phyloP scores from a whole-genome alignment of 2,329 filamentous ascomycete genomes.

The Microcyclosporella mali region DNA sequence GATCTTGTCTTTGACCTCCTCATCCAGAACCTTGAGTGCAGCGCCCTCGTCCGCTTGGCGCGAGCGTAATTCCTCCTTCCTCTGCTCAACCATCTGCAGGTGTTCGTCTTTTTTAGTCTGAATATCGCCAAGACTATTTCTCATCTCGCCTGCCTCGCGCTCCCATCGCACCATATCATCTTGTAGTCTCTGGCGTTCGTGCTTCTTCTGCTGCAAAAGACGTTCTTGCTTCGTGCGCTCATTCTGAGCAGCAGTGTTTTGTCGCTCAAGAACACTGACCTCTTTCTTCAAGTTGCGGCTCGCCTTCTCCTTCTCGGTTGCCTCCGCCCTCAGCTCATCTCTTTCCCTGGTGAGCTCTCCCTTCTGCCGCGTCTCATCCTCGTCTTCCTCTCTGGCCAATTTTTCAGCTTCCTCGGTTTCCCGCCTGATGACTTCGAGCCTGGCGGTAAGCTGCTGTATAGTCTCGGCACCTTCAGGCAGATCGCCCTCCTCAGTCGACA shows the following conservation, averaged over 20 bases:
- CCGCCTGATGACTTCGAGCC: slow-evolving; percentile 69
- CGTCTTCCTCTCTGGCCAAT: slow-evolving; percentile 58
- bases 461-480: slow-evolving; percentile 57
- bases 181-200: slow-evolving; percentile 61
- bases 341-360: slow-evolving; percentile 63
- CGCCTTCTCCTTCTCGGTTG: slow-evolving; percentile 86
- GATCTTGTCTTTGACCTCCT: slow-evolving; percentile 66
- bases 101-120: slow-evolving; percentile 35
- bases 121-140: slow-evolving; percentile 40
- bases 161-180: slow-evolving; percentile 66
- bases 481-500: slow-evolving; percentile 36
- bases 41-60: slow-evolving; percentile 38
- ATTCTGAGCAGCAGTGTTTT: slow-evolving; percentile 74
- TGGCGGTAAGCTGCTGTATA: slow-evolving; percentile 71
- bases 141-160: slow-evolving; percentile 54
- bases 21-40: slow-evolving; percentile 58
- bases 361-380: slow-evolving; percentile 43
- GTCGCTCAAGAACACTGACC: slow-evolving; percentile 70
- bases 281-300: slow-evolving; percentile 78
- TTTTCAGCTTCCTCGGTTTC: slow-evolving; percentile 75
- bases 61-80: slow-evolving; percentile 38
- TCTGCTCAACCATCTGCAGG: slow-evolving; percentile 31
- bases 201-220: slow-evolving; percentile 60
- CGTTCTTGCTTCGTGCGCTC: slow-evolving; percentile 74
- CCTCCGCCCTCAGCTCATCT: slow-evolving; percentile 66